These are phyloP conservation scores for Exophiala alcalophila DNA, from an alignment of 2,329 filamentous ascomycete species.

Conservation along the genomic window DNA sequence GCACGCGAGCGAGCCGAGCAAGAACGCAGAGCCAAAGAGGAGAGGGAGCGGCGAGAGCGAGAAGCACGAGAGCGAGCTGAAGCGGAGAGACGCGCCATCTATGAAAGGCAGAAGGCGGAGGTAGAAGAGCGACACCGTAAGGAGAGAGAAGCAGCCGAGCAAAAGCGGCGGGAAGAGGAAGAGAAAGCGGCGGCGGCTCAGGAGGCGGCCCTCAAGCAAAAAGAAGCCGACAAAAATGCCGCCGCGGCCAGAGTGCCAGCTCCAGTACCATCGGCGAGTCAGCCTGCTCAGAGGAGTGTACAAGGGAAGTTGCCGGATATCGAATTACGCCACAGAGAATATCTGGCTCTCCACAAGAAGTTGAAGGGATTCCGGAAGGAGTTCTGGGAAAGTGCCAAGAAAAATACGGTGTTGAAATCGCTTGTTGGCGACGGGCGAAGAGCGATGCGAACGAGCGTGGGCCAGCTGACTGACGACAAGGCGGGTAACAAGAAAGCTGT, in stretches of 20 bases:
- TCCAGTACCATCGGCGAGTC: not conserved
- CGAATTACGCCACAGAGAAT: constrained; percentile 47
- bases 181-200: constrained; percentile 33
- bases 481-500: constrained; percentile 60
- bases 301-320: constrained; percentile 32
- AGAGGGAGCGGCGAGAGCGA: constrained; percentile 42
- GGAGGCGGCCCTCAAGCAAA: constrained; percentile 11
- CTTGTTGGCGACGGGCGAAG: constrained; percentile 69
- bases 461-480: constrained; percentile 67
- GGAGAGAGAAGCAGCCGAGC: constrained; percentile 35
- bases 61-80: constrained; percentile 41
- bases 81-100: constrained; percentile 46
- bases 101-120: constrained; percentile 50
- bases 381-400: constrained; percentile 54
- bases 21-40: constrained; percentile 40
- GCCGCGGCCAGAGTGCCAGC: constrained; percentile 10
- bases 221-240: constrained; percentile 16
- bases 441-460: constrained; percentile 67
- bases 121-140: constrained; percentile 35
- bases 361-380: constrained; percentile 61
- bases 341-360: constrained; percentile 61
- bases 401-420: constrained; percentile 58
- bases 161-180: constrained; percentile 35
- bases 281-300: not conserved
- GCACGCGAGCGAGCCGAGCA: constrained; percentile 35